Base-by-base conservation (phyloP, 2,329 filamentous ascomycete genomes). In the Penicillium sp. region DNA sequence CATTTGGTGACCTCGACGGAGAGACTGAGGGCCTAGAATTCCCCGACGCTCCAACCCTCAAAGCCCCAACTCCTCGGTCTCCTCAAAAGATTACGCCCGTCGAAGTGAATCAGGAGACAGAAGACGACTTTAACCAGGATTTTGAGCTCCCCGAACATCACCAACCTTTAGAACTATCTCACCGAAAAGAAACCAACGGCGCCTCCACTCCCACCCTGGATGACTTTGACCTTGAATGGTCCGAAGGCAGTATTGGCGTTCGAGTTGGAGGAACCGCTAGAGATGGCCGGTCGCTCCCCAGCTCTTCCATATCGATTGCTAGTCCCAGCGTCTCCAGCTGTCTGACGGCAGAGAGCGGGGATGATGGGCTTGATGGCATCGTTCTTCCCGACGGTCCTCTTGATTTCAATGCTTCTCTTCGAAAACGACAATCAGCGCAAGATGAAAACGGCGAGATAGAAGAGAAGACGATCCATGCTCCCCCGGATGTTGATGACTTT, bases 311-410 rank as follows among this genome's bases (percentile, higher is more conserved):
- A 34, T 96, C 92, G 38, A 90, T 90, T 27, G 83, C 97, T 71
- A 97, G 93, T 68, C 93, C 94, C 13, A 97, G 92, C 71, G 83
- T 96, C 52, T 90, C 92, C 18, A 97, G 93, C 72, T 94, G 90
- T 59, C 86, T 96, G 63, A 96, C 92, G 1, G 83, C 85, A 9
- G 94, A 97, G 76, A 97, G 92, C 68, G 93, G 97, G 68, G 92
- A 96, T 62, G 93, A 97, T 72, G 88, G 89, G 6, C 83, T 97
- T 56, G 90, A 94, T 56, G 93, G 93, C n/a, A 81, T 99, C 13
- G 79, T 96, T 18, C 80, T 97, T 16, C 94, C 94, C 0, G 82
- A 83, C 50, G 92, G 92, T 1, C 90, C 90, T 18, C 79, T 99
- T 48, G 87, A 96, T 72, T 89, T 97, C 66, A 83, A 84, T 39